A percentile compares a stretch with the other conserved stretches of the same genome.
These are phyloP conservation scores for Lactarius quietus DNA, from an alignment of 768 basidiomycete genomes.

Conservation along the genomic window DNA sequence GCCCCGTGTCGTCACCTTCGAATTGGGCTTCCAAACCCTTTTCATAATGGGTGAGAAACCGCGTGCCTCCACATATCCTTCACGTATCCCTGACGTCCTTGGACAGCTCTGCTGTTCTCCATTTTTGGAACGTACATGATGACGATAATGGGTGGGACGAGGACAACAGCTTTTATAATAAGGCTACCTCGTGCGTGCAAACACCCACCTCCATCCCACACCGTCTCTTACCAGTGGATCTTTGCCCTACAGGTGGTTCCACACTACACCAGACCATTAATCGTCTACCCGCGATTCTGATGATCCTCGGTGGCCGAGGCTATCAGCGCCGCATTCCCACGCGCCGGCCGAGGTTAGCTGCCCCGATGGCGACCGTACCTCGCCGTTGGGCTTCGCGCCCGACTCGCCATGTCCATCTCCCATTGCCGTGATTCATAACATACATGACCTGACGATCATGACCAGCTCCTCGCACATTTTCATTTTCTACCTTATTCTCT, in stretches of 20 bases:
- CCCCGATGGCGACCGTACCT: not conserved
- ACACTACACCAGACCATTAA: not conserved
- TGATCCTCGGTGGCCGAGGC: not conserved
- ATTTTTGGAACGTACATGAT: not conserved
- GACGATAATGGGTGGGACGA: not conserved
- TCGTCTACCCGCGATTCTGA: not conserved
- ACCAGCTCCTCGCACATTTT: not conserved
- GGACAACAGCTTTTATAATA: not conserved
- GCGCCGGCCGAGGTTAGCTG: not conserved
- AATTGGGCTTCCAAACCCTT: not conserved
- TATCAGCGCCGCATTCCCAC: not conserved
- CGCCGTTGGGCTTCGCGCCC: not conserved
- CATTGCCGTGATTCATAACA: not conserved
- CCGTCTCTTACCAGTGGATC: not conserved
- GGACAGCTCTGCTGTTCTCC: constrained; percentile 2
- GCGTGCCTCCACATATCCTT: not conserved
- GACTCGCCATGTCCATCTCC: not conserved
- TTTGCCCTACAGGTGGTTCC: not conserved
- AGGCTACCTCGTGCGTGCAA: constrained; percentile 3
- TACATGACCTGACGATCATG: too few species aligned
- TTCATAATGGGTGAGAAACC: not conserved
- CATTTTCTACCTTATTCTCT: not conserved
- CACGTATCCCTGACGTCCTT: not conserved
- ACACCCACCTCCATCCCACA: not conserved
- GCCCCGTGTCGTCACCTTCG: not conserved